Base-by-base conservation (phyloP, 352 stramenopile species). In the Phytophthora tubulina region DNA sequence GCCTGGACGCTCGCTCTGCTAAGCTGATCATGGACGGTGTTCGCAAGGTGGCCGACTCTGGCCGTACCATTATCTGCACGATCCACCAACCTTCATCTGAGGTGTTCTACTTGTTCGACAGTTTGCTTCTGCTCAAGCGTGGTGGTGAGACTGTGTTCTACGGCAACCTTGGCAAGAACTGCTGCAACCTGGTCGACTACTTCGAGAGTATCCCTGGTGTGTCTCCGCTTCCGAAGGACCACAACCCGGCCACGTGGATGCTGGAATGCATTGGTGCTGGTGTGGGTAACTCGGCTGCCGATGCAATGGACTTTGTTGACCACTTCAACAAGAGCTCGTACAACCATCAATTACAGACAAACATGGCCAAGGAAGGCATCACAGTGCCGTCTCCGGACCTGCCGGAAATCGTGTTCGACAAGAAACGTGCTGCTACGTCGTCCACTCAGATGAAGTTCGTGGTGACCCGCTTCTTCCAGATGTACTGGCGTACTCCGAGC, bases 31-130 rank as follows among this genome's bases (percentile, higher is more conserved):
- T 67, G 60, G 60, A 67, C n/a, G 60, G 60, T 30, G 60, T 67
- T 31, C 60, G 60, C 3, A 67, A 67, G 38, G 60, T 67, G 38
- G 60, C 52, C 8, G 53, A 71, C 53, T 71, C 63, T 30, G 64
- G 64, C 13, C 64, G 64, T 44, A 68, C 66, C 13, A 66, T 97
- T 14, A 73, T 97, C 0, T 96, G 93, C 42, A 96, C 89, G 14
- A 97, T 97, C 66, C 92, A 97, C 72, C 92, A 97, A 73, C 92
- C 92, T 7, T 84, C 79, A 11, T 81, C 80, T 2, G 82, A 95
- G 41, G 82, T 97, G 7, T 96, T 97, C 32, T 81, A 86, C 27
- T 80, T 87, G 31, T 95, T 96, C 73, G 87, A 97, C 72, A 80
- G 81, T 39, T 33, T 95, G 4, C 78, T 95, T 46, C 65, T 97